Evolutionary conservation across 2,329 filamentous ascomycete genomes (phyloP), one percentile per base, ranked within the genome.

Genomic region (Hymenoscyphus salicellus): DNA sequence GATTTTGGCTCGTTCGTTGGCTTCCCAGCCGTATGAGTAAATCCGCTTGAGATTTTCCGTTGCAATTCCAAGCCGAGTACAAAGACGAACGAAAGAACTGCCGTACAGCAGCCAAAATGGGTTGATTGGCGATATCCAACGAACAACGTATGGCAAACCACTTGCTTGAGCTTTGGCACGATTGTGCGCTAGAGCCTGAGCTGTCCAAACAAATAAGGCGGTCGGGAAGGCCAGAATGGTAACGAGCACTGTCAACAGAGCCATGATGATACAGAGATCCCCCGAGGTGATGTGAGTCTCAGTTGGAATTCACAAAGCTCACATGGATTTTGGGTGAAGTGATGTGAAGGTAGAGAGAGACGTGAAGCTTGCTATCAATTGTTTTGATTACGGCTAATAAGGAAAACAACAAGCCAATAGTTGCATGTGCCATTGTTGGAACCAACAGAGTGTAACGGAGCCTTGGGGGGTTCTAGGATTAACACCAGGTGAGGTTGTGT

Each of bases 51-150:
- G 55, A 10, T 28, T 14, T 14, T n/a, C 26, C 10, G 49, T 17
- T 38, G 17, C 43, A 17, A 62, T 55, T 10, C 43, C 43, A 20
- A 62, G 17, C 14, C 32, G 26, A n/a, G 17, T 59, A 11, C 33
- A 38, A 17, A 59, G 11, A 30, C 23, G 28, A 16, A 55, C 14
- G 20, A 55, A 16, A 7, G 23, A 28, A 10, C 28, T 33, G 10
- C 30, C 56, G 33, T 30, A 30, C 17, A 32, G n/a, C 16, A 62
- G 36, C 60, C 60, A 62, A 17, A 56, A 30, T 8, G 60, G 60
- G 32, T 56, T 62, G 8, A 38, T 32, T 20, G 28, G 49, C 16
- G 17, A 28, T 16, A 62, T 56, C 16, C 43, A 49, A n/a, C 20
- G n/a, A n/a, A 56, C 23, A 5, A 55, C 11, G 6, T 55, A 16